Percentiles rank a stretch among this genome's conserved stretches.
Conservation (phyloP, 768 basidiomycete genomes). For the Russula brevipes region DNA sequence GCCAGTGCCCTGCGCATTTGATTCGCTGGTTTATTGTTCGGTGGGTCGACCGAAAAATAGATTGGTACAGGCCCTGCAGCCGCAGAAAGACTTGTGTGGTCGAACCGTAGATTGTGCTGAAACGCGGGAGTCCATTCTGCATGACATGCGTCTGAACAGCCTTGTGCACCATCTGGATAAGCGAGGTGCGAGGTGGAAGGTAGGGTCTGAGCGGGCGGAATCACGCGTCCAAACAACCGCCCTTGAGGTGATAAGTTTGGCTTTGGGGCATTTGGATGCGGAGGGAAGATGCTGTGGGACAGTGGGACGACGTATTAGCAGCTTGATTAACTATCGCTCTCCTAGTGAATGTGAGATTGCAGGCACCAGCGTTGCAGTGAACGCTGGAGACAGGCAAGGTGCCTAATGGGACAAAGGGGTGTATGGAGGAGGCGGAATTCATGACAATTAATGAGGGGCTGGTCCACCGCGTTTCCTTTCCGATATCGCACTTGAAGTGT, state of each 20-base stretch:
- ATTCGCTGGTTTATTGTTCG: conserved; percentile 32
- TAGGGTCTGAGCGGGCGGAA: conserved; percentile 23
- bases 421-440: conserved; percentile 33
- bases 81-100: conserved; percentile 42
- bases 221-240: conserved; percentile 53
- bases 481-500: conserved; percentile 18
- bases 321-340: conserved; percentile 27
- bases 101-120: conserved; percentile 57
- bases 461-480: conserved; percentile 32
- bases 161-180: conserved; percentile 27
- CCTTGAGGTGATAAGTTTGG: conserved; percentile 39
- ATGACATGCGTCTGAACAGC: conserved; percentile 23
- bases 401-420: conserved; percentile 14
- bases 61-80: conserved; percentile 59
- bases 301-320: conserved; percentile 17
- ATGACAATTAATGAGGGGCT: conserved; percentile 25
- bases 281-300: conserved; percentile 44
- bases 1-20: conserved; percentile 10
- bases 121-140: conserved; percentile 32
- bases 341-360: not conserved
- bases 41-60: conserved; percentile 52
- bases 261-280: conserved; percentile 53
- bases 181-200: conserved; percentile 29
- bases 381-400: not conserved
- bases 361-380: conserved; percentile 7